A percentile compares a stretch with the other conserved stretches of the same genome.
Evolutionary conservation across 257 asterid genomes (phyloP).

Genomic region (Nicotiana tabacum): DNA sequence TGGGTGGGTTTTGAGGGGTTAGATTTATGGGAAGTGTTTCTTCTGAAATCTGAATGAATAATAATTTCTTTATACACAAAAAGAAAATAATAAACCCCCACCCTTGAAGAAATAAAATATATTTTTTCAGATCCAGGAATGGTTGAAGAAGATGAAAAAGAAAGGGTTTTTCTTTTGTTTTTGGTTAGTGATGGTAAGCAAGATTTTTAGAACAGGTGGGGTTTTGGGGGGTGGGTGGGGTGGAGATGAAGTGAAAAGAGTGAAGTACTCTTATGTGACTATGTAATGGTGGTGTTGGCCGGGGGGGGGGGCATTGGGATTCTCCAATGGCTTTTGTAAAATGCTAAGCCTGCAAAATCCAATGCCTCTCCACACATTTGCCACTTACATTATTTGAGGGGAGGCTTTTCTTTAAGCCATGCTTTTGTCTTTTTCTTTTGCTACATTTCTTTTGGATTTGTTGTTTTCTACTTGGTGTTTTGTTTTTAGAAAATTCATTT

Average conservation of each 20-base stretch:
- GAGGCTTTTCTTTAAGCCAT: conserved; percentile 5
- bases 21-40: conserved; percentile 14
- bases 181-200: background rate
- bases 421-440: conserved; percentile 16
- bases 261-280: background rate
- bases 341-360: conserved; percentile 9
- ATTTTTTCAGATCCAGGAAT: conserved; percentile 2
- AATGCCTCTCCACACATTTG: conserved; percentile 11
- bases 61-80: background rate
- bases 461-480: background rate
- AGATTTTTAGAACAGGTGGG: background rate
- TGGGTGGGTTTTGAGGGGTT: conserved; percentile 10
- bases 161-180: background rate
- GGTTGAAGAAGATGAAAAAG: background rate
- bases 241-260: background rate
- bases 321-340: conserved; percentile 3
- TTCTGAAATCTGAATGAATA: conserved; percentile 12
- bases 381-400: conserved; percentile 11
- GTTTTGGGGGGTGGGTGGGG: background rate
- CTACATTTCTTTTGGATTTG: conserved; percentile 6
- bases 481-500: background rate
- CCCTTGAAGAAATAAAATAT: conserved; percentile 3
- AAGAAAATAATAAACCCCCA: background rate
- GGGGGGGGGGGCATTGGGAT: conserved; percentile 11
- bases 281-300: background rate